Evolutionary conservation across 2,329 filamentous ascomycete genomes (phyloP), one percentile per base, ranked within the genome.

Genomic region (Xylaria hypoxylon): DNA sequence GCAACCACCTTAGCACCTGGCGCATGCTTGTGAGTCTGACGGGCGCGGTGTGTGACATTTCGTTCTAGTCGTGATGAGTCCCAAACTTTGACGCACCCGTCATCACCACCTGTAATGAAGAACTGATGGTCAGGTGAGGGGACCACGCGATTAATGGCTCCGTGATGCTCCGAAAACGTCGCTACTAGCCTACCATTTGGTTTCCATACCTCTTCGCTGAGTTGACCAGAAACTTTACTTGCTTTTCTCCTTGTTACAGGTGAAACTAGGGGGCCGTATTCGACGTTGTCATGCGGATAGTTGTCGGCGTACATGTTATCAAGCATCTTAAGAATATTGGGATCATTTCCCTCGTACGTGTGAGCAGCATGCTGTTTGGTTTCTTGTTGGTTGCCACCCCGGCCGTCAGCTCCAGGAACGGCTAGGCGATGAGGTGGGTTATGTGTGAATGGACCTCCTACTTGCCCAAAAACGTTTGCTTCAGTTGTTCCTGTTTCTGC

Each of bases 61-160:
- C 94, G 91, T 79, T 99, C 96, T 6, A 99, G 85, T 26, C 96
- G 87, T 28, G 89, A 90, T 28, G 93, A 91, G 79, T 99, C 96
- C 96, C 96, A 99, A 5, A 99, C 86, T 75, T 93, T 97, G 63
- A 97, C 92, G 6, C 87, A 89, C 2, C 96, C 93, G 78, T 99
- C 96, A 74, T 97, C 93, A 10, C 94, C 95, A 6, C 90, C 95
- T 0, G 96, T 98, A 63, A 97, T 86, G 79, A 99, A 99, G 80
- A 99, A 99, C 4, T 90, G 83, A 77, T 99, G 95, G 75, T 99
- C 96, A 0, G 95, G 93, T 1, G 96, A 90, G 7, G 93, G 88
- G 2, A 92, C 84, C 11, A 98, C 88, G 10, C 94, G 89, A 74
- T 92, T 97, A 70, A 98, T 88, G 7, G 92, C 87, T 0, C 89